Evolutionary conservation across 2,329 filamentous ascomycete species (phyloP).

Genomic region (Colletotrichum spinosum): DNA sequence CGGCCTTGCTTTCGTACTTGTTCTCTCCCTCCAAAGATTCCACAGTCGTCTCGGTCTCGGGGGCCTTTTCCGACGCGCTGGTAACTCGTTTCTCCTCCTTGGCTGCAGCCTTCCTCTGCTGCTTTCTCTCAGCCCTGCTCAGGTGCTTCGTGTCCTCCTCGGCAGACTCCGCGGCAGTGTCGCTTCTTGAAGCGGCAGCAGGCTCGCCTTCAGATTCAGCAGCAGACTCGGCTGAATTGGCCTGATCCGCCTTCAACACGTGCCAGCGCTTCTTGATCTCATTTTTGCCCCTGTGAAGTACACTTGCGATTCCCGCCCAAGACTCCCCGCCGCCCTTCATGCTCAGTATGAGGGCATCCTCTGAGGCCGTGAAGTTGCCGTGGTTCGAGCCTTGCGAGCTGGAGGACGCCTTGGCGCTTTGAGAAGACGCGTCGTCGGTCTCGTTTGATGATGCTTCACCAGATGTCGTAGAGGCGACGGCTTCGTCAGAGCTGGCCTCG

Average conservation of each 20-base stretch:
- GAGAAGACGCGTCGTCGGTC: constrained; percentile 7
- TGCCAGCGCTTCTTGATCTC: constrained; percentile 49
- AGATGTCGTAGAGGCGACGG: constrained; percentile 1
- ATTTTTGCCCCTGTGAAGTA: constrained; percentile 43
- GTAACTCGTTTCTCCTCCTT: background rate
- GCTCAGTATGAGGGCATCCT: constrained; percentile 48
- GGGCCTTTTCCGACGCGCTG: background rate
- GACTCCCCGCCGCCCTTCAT: constrained; percentile 47
- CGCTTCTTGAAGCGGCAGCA: no score
- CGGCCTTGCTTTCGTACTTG: no score
- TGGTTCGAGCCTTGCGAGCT: constrained; percentile 3
- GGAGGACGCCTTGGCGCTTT: constrained; percentile 12
- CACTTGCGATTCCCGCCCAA: constrained; percentile 46
- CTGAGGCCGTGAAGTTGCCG: constrained; percentile 47
- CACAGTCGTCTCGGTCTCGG: background rate
- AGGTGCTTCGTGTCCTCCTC: constrained; percentile 7
- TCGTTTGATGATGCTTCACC: constrained; percentile 24
- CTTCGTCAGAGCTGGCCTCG: background rate
- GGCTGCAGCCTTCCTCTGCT: background rate
- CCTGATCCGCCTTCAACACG: constrained; percentile 43
- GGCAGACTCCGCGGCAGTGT: constrained; percentile 8
- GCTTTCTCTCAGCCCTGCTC: constrained; percentile 10
- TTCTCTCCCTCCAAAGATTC: no score
- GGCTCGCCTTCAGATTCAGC: background rate
- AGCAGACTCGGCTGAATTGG: constrained; percentile 22